Evolutionary conservation across 1,284 basidiomycete genomes (phyloP).

Genomic region (Vanrija pseudolonga): DNA sequence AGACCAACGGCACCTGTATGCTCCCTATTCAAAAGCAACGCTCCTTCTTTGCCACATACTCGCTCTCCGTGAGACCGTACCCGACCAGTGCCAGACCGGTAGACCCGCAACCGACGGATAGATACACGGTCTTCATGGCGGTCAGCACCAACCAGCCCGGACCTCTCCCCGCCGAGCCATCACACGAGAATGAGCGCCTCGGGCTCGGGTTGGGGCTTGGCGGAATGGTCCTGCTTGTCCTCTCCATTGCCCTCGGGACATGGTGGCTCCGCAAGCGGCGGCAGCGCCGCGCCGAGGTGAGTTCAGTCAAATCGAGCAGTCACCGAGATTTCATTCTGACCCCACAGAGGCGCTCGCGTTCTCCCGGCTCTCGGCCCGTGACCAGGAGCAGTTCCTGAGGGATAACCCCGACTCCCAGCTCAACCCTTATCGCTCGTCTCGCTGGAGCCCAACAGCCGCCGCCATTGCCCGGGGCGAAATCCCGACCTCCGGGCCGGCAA

Average conservation of each 20-base stretch:
- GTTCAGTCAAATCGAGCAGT: neutral
- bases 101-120: conserved; percentile 16
- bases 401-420: conserved; percentile 37
- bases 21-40: conserved; percentile 25
- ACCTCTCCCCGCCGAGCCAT: conserved; percentile 26
- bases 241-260: neutral
- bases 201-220: conserved; percentile 30
- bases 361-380: conserved; percentile 31
- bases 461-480: no score
- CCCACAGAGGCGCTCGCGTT: conserved; percentile 32
- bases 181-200: conserved; percentile 26
- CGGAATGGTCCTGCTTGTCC: conserved; percentile 22
- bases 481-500: no score
- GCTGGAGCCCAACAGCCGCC: no score
- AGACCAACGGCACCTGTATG: conserved; percentile 28
- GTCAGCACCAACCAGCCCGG: conserved; percentile 28
- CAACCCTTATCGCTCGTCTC: conserved; percentile 17
- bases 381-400: conserved; percentile 34
- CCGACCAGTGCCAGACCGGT: conserved; percentile 21
- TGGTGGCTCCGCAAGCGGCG: neutral
- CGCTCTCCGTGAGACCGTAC: conserved; percentile 30
- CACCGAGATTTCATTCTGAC: neutral
- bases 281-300: neutral
- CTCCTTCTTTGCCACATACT: conserved; percentile 43
- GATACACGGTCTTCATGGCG: conserved; percentile 32